Evolutionary conservation across 768 basidiomycete genomes (phyloP).

Genomic region (Lentinula guzmanii): DNA sequence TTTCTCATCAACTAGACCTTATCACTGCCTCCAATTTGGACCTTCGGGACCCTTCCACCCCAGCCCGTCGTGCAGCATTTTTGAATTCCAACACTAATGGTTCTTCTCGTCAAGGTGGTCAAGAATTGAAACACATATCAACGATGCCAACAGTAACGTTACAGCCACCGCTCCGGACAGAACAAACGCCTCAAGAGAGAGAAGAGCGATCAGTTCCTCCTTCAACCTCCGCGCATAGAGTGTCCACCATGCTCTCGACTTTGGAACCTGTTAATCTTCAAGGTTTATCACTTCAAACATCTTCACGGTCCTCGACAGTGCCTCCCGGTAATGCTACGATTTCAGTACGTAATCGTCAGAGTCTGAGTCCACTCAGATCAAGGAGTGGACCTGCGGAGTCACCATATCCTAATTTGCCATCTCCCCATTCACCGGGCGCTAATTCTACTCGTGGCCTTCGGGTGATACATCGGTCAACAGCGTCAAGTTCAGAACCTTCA

Average conservation of each 20-base stretch:
- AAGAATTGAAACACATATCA: conserved; percentile 11
- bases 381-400: conserved; percentile 28
- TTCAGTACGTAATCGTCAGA: conserved; percentile 29
- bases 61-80: conserved; percentile 36
- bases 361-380: conserved; percentile 37
- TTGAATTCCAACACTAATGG: conserved; percentile 30
- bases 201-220: conserved; percentile 10
- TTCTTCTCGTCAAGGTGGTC: conserved; percentile 12
- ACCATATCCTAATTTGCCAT: conserved; percentile 6
- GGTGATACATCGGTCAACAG: conserved; percentile 64
- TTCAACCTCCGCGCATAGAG: conserved; percentile 1
- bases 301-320: conserved; percentile 21
- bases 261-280: conserved; percentile 39
- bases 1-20: conserved; percentile 56
- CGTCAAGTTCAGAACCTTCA: conserved; percentile 82
- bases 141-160: conserved; percentile 18
- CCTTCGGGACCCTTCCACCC: conserved; percentile 60
- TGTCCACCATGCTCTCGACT: neutral
- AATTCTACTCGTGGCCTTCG: conserved; percentile 40
- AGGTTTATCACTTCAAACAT: conserved; percentile 37
- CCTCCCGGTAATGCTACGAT: conserved; percentile 18
- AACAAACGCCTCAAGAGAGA: conserved; percentile 15
- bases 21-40: conserved; percentile 46
- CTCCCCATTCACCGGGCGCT: conserved; percentile 17
- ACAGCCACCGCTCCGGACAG: conserved; percentile 20